Conservation (phyloP, 225 moss, liverwort and hornwort species). For the Sphagnum contortum region DNA sequence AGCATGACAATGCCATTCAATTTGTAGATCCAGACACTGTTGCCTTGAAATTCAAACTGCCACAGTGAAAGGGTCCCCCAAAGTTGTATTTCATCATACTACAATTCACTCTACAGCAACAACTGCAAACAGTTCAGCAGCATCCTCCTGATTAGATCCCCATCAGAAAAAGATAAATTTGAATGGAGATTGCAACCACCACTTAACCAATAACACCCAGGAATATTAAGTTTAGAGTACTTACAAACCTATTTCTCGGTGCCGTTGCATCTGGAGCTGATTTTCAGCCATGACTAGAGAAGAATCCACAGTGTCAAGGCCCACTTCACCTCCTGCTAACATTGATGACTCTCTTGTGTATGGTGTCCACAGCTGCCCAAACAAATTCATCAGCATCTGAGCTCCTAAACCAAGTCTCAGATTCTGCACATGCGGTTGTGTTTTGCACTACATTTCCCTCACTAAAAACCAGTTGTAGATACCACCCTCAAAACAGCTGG, state of each 20-base stretch:
- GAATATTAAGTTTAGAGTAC: slow-evolving; percentile 4
- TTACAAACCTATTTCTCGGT: slow-evolving; percentile 46
- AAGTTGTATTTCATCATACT: too few relatives aligned
- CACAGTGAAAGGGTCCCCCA: too few relatives aligned
- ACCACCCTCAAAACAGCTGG: background rate
- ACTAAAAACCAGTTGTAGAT: background rate
- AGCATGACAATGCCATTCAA: too few relatives aligned
- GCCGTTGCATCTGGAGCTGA: slow-evolving; percentile 77
- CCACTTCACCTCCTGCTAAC: slow-evolving; percentile 58
- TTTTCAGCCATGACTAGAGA: slow-evolving; percentile 73
- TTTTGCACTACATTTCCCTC: background rate
- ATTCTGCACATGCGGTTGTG: too few relatives aligned
- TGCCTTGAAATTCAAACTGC: too few relatives aligned
- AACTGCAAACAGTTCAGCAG: too few relatives aligned
- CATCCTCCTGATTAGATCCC: too few relatives aligned
- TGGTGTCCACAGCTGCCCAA: slow-evolving; percentile 81
- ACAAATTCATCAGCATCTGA: background rate
- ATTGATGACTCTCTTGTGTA: slow-evolving; percentile 52
- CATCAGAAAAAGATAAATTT: background rate
- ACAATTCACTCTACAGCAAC: too few relatives aligned
- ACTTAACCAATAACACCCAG: background rate
- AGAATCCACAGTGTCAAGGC: slow-evolving; percentile 56
- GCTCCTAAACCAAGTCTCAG: too few relatives aligned
- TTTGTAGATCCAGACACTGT: too few relatives aligned
- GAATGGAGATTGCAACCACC: background rate